Conservation (phyloP, 2,329 filamentous ascomycete species). For the Alternaria infectoria region DNA sequence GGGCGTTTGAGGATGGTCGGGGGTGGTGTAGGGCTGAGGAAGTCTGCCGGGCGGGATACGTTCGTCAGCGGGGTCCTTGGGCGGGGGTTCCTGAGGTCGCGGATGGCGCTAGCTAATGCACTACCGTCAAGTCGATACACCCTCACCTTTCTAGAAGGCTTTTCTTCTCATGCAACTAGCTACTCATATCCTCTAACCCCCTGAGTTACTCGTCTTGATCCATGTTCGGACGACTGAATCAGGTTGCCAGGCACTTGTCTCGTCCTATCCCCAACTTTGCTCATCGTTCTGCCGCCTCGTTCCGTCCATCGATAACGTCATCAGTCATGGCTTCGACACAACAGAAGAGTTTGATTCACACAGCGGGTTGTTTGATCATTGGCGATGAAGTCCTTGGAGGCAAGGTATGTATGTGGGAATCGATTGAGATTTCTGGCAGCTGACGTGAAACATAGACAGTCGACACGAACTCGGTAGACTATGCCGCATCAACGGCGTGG, state of each 20-base stretch:
- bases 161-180: slow-evolving; percentile 23
- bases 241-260: slow-evolving; percentile 74
- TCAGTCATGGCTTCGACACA: slow-evolving; percentile 57
- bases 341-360: slow-evolving; percentile 75
- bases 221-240: slow-evolving; percentile 80
- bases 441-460: slow-evolving; percentile 58
- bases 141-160: slow-evolving; percentile 4
- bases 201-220: not conserved
- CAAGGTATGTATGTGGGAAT: slow-evolving; percentile 66
- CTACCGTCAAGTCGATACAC: slow-evolving; percentile 5
- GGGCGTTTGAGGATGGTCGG: slow-evolving; percentile 10
- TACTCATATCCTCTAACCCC: slow-evolving; percentile 16
- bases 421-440: slow-evolving; percentile 10
- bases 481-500: not conserved
- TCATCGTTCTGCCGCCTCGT: slow-evolving; percentile 53
- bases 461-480: slow-evolving; percentile 65
- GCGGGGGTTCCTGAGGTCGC: slow-evolving; percentile 14
- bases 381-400: slow-evolving; percentile 96
- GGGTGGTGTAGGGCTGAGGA: slow-evolving; percentile 27
- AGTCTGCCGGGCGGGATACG: slow-evolving; percentile 10
- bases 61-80: slow-evolving; percentile 13
- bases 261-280: slow-evolving; percentile 65
- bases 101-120: slow-evolving; percentile 20
- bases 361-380: slow-evolving; percentile 91
- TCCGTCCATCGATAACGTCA: slow-evolving; percentile 45